These are phyloP conservation scores for Haplosporangium sp. DNA, from an alignment of 371 early-diverging fungal genomes.

Conservation along the genomic window DNA sequence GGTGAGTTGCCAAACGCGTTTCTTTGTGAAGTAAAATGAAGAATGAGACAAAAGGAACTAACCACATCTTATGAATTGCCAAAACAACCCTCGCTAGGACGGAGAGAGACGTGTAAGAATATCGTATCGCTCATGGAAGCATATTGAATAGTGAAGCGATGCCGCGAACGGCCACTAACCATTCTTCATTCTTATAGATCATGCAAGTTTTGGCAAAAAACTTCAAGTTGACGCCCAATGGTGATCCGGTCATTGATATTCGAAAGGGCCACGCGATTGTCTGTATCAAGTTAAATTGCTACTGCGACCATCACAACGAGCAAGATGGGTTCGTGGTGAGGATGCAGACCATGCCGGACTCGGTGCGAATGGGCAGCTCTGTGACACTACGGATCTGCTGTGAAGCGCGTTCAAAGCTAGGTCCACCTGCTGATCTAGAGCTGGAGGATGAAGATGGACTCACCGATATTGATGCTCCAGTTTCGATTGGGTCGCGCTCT, in stretches of 20 bases:
- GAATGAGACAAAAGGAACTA: not conserved
- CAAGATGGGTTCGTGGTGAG: conserved; percentile 51
- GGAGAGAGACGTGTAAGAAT: no score
- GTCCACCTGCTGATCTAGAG: conserved; percentile 35
- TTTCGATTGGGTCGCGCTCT: conserved; percentile 46
- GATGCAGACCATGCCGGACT: conserved; percentile 35
- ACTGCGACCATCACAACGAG: conserved; percentile 53
- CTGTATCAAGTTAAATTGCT: conserved; percentile 54
- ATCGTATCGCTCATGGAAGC: no score
- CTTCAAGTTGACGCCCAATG: conserved; percentile 45
- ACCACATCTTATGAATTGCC: no score
- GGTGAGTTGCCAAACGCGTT: no score
- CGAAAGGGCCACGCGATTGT: conserved; percentile 52
- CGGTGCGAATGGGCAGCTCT: conserved; percentile 44
- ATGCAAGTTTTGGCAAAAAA: conserved; percentile 54
- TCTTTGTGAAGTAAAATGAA: no score
- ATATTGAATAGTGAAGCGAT: no score
- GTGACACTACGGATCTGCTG: conserved; percentile 53
- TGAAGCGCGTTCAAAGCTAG: conserved; percentile 49
- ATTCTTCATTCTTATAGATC: conserved; percentile 19
- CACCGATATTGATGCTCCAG: conserved; percentile 54
- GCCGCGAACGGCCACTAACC: not conserved
- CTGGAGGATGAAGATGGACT: conserved; percentile 50
- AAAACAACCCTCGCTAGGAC: no score
- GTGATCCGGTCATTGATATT: conserved; percentile 51